A percentile compares a stretch with the other conserved stretches of the same genome.
Evolutionary conservation across 768 basidiomycete genomes (phyloP).

Genomic region (Mycena kentingensis): DNA sequence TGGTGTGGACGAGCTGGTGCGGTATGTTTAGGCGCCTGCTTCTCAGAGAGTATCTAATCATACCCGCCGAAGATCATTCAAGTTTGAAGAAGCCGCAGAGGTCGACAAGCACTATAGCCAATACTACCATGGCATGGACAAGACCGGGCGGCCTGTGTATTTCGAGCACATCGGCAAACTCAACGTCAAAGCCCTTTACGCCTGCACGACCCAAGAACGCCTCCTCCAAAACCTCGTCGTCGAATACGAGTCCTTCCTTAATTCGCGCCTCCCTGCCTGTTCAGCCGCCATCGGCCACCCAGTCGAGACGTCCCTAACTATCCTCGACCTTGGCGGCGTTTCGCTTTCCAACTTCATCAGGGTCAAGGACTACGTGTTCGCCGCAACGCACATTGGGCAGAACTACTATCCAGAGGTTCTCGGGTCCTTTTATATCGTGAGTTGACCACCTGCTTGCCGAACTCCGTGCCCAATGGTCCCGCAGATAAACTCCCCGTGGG

Average conservation of each 20-base stretch:
- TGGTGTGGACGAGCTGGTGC: slow-evolving; percentile 71
- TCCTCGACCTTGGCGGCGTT: slow-evolving; percentile 83
- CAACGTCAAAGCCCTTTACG: slow-evolving; percentile 82
- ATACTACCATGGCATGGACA: slow-evolving; percentile 95
- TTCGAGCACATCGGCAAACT: slow-evolving; percentile 91
- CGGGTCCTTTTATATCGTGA: slow-evolving; percentile 99
- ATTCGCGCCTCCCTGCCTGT: slow-evolving; percentile 79
- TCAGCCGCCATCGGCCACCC: slow-evolving; percentile 73
- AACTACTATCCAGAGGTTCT: slow-evolving; percentile 88
- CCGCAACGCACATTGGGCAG: slow-evolving; percentile 80
- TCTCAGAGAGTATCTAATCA: neutral
- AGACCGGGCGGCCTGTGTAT: slow-evolving; percentile 94
- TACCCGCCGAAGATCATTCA: slow-evolving; percentile 61
- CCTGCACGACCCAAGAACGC: slow-evolving; percentile 81
- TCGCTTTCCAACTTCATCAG: slow-evolving; percentile 78
- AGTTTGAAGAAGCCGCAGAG: slow-evolving; percentile 78
- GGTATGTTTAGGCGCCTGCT: slow-evolving; percentile 43
- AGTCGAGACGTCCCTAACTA: slow-evolving; percentile 96
- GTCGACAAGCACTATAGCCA: slow-evolving; percentile 96
- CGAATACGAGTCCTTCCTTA: slow-evolving; percentile 92
- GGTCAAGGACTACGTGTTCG: slow-evolving; percentile 88
- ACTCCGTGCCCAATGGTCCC: too few species aligned
- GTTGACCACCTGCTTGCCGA: too few species aligned
- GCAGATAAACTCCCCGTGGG: slow-evolving; percentile 96
- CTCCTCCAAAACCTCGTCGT: slow-evolving; percentile 85